phyloP scores from a whole-genome alignment of 2,329 filamentous ascomycete species.

The Phialocephala sp. region DNA sequence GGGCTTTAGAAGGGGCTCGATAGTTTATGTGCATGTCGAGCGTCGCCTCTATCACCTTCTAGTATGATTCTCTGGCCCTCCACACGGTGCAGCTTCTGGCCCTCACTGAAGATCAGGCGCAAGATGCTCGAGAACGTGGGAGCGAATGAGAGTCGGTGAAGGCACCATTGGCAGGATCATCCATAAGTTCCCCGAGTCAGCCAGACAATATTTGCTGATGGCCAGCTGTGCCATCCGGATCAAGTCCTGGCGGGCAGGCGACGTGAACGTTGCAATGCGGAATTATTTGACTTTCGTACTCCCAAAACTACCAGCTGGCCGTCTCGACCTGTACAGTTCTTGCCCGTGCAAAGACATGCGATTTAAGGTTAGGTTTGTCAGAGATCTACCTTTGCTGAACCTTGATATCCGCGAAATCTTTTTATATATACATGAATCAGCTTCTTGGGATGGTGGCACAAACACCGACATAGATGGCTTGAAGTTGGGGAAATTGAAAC shows the following conservation, averaged over 20 bases:
- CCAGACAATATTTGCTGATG: not conserved
- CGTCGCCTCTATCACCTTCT: not conserved
- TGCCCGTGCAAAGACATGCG: not conserved
- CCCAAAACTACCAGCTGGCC: not conserved
- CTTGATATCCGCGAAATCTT: not conserved
- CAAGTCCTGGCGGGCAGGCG: not conserved
- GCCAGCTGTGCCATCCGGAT: not conserved
- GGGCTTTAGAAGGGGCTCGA: not conserved
- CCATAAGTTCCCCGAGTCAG: slow-evolving; percentile 2
- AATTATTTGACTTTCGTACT: not conserved
- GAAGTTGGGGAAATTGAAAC: not conserved
- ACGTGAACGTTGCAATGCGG: not conserved
- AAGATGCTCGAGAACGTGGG: not conserved
- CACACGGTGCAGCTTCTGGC: not conserved
- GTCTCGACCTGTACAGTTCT: not conserved
- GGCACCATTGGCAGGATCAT: not conserved
- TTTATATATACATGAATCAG: slow-evolving; percentile 8
- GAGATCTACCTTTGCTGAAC: not conserved
- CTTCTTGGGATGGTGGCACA: not conserved
- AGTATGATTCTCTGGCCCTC: not conserved
- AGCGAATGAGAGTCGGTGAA: slow-evolving; percentile 4
- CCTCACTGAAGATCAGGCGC: not conserved
- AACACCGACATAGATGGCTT: slow-evolving; percentile 2
- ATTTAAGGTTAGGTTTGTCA: not conserved
- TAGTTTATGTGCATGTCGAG: not conserved